Conservation (phyloP, 176 grass and related monocot genomes). For the Thinopyrum elongatum region DNA sequence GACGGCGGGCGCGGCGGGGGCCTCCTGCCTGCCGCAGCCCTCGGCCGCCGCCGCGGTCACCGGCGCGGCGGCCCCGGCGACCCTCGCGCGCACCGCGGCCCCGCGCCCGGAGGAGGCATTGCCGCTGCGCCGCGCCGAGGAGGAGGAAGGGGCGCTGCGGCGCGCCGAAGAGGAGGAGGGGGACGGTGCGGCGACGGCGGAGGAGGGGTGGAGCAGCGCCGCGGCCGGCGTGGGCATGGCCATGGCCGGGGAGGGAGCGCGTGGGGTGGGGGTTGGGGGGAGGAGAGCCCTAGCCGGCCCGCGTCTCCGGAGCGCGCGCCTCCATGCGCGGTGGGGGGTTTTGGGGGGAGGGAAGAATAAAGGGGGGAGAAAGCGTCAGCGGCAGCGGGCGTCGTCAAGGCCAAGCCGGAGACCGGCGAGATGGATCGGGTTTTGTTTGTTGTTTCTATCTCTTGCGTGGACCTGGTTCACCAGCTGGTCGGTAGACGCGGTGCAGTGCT, state of each 20-base stretch:
- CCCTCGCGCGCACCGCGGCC: conserved; percentile 27
- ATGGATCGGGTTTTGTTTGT: conserved; percentile 19
- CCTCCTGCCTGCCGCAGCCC: conserved; percentile 27
- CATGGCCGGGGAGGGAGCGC: conserved; percentile 23
- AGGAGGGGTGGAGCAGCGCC: conserved; percentile 18
- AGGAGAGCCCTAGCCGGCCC: conserved; percentile 14
- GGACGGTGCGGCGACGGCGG: not conserved
- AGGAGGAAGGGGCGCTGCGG: conserved; percentile 1
- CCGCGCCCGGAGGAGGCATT: conserved; percentile 32
- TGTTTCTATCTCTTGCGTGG: not conserved
- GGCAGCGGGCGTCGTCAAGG: conserved; percentile 29
- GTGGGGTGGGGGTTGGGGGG: not conserved
- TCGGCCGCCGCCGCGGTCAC: conserved; percentile 40
- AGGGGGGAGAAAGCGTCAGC: conserved; percentile 26
- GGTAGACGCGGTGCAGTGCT: not conserved
- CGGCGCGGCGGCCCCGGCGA: conserved; percentile 28
- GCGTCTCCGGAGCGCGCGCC: conserved; percentile 6
- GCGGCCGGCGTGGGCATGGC: conserved; percentile 46
- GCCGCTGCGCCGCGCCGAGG: conserved; percentile 28
- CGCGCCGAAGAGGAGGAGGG: conserved; percentile 20
- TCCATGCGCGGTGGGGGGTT: conserved; percentile 35
- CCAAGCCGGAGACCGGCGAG: conserved; percentile 30
- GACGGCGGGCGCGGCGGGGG: conserved; percentile 31
- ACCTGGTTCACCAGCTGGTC: conserved; percentile 7
- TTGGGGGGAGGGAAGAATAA: conserved; percentile 15